Evolutionary conservation across 2,329 filamentous ascomycete genomes (phyloP), one percentile per base, ranked within the genome.

Genomic region (Coniella lustricola): DNA sequence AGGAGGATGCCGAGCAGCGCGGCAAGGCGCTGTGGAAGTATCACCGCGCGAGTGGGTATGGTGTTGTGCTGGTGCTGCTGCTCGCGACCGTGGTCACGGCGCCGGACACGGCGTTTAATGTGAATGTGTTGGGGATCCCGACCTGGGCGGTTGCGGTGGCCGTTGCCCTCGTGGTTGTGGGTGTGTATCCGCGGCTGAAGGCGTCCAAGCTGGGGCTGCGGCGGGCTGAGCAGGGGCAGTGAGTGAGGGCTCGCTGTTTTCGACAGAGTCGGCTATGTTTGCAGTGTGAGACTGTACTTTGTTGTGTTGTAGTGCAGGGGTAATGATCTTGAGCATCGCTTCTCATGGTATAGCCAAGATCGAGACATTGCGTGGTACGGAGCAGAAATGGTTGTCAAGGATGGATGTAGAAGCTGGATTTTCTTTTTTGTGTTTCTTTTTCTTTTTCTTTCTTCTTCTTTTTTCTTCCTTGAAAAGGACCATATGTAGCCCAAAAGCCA

Each of bases 11-110:
- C 54, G 82, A 87, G 21, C 82, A 81, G 3, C 9, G 38, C 8
- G 91, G 90, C 17, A 94, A 90, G 75, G 74, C 74, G 20, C 65
- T 95, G 36, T 97, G 91, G 75, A 96, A 95, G 68, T 95, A 90
- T 60, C 93, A 97, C 65, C 81, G 91, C 25, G 68, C 77, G 46
- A 76, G 74, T 18, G 93, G 91, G 2, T 97, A 98, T 62, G 56
- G 81, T 7, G 70, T 40, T 20, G 13, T 90, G 50, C 68, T 91
- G 46, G 60, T 84, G 44, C 59, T 94, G 58, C 74, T 91, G 53
- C 67, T 95, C 53, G 81, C 79, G 9, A 93, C 90, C 0, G 76
- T 95, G 34, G 71, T 77, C 42, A 83, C 84, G 20, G 87, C 90
- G 1, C 88, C 83, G 3, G 75, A 82, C 67, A 96, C 91, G 1